phyloP scores from a whole-genome alignment of 2,329 filamentous ascomycete species.

The Rhinocladiella mackenziei region DNA sequence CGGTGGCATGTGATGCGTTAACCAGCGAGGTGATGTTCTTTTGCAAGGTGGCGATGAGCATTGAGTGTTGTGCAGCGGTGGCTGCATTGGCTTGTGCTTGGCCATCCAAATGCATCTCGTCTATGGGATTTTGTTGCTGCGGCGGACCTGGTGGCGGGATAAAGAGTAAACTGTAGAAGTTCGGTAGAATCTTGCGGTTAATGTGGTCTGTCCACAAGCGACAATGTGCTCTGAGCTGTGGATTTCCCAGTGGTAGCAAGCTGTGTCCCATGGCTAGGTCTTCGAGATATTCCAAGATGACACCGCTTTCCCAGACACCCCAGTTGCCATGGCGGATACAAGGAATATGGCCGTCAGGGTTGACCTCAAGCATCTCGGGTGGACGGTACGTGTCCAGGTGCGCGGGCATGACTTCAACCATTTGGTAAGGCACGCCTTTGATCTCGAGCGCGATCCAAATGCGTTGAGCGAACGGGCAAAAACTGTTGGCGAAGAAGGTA shows the following conservation, averaged over 20 bases:
- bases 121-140: slow-evolving; percentile 1
- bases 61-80: slow-evolving; percentile 19
- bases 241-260: slow-evolving; percentile 59
- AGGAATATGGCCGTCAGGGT: slow-evolving; percentile 71
- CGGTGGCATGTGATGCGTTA: slow-evolving; percentile 53
- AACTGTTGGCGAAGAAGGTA: slow-evolving; percentile 77
- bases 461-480: slow-evolving; percentile 82
- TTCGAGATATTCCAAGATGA: slow-evolving; percentile 84
- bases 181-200: slow-evolving; percentile 70
- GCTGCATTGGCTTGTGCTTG: slow-evolving; percentile 7
- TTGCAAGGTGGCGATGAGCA: slow-evolving; percentile 45
- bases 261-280: slow-evolving; percentile 60
- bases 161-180: slow-evolving; percentile 68
- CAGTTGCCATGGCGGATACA: slow-evolving; percentile 73
- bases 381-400: slow-evolving; percentile 66
- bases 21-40: slow-evolving; percentile 61
- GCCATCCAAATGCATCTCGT: slow-evolving; percentile 11
- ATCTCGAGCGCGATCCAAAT: slow-evolving; percentile 85
- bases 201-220: slow-evolving; percentile 80
- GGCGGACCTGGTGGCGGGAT: slow-evolving; percentile 21
- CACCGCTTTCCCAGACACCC: slow-evolving; percentile 75
- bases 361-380: slow-evolving; percentile 68
- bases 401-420: slow-evolving; percentile 62
- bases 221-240: slow-evolving; percentile 67
- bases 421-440: slow-evolving; percentile 75